phyloP scores from a whole-genome alignment of 306 rosid species.

The Canavalia ensiformis region DNA sequence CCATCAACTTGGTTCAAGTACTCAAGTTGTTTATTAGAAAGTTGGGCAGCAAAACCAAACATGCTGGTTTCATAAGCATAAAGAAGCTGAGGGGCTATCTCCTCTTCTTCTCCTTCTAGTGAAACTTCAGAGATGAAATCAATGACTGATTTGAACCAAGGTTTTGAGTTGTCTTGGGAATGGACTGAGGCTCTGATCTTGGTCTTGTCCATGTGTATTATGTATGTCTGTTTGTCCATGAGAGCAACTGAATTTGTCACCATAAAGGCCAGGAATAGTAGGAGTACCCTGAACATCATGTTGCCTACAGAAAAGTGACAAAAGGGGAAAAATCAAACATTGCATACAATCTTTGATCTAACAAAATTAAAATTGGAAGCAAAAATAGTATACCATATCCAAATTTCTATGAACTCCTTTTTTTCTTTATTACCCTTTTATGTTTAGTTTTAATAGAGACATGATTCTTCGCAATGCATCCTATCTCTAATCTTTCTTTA shows the following conservation, averaged over 20 bases:
- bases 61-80: conserved; percentile 62
- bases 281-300: conserved; percentile 50
- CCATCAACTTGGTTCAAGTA: conserved; percentile 56
- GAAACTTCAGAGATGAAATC: conserved; percentile 49
- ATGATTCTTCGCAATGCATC: background rate
- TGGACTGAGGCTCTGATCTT: conserved; percentile 49
- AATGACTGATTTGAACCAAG: conserved; percentile 56
- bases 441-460: conserved; percentile 1
- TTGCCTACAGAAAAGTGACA: conserved; percentile 46
- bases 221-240: conserved; percentile 56
- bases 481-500: background rate
- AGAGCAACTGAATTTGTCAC: conserved; percentile 53
- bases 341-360: background rate
- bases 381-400: background rate
- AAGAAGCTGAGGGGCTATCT: conserved; percentile 54
- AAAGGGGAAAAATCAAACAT: background rate
- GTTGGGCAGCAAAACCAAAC: conserved; percentile 69
- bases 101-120: conserved; percentile 39
- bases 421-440: background rate
- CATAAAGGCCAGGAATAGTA: conserved; percentile 53
- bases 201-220: conserved; percentile 70
- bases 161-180: conserved; percentile 42
- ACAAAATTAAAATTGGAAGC: background rate
- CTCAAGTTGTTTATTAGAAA: conserved; percentile 55
- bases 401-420: background rate